Conservation (phyloP, 495 filamentous ascomycete species). For the Endocarpon pusillum region DNA sequence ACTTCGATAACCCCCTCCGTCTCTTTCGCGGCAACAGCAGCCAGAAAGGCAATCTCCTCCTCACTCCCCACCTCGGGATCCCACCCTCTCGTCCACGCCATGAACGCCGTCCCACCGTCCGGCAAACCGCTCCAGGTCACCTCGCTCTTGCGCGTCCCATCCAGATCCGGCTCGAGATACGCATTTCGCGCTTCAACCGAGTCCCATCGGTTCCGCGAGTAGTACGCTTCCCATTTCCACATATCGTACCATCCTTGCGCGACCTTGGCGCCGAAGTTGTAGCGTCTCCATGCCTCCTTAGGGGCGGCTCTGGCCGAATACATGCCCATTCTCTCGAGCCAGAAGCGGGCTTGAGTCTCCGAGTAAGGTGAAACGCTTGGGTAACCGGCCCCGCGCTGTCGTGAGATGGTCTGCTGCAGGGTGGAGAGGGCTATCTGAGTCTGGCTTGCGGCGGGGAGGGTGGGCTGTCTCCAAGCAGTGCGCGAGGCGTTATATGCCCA, state of each 20-base stretch:
- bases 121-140: constrained; percentile 11
- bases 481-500: constrained; percentile 10
- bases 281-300: constrained; percentile 5
- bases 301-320: too few relatives aligned
- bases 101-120: constrained; percentile 9
- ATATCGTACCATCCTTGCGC: constrained; percentile 13
- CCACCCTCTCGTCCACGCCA: constrained; percentile 13
- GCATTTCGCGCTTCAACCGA: too few relatives aligned
- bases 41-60: constrained; percentile 14
- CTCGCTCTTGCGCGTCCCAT: too few relatives aligned
- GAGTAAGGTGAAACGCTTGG: constrained; percentile 10
- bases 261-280: constrained; percentile 7
- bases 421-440: constrained; percentile 12
- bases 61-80: constrained; percentile 14
- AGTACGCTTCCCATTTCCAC: constrained; percentile 10
- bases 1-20: constrained; percentile 9
- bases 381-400: constrained; percentile 8
- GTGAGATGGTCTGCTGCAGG: constrained; percentile 11
- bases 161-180: constrained; percentile 8
- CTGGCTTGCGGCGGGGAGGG: constrained; percentile 8
- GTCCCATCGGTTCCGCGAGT: too few relatives aligned
- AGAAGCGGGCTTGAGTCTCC: constrained; percentile 13
- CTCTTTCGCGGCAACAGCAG: constrained; percentile 14
- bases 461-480: constrained; percentile 8
- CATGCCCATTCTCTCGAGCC: constrained; percentile 10